Base-by-base conservation (phyloP, 164 flowering plant genomes). In the Euptelea pleiosperma region DNA sequence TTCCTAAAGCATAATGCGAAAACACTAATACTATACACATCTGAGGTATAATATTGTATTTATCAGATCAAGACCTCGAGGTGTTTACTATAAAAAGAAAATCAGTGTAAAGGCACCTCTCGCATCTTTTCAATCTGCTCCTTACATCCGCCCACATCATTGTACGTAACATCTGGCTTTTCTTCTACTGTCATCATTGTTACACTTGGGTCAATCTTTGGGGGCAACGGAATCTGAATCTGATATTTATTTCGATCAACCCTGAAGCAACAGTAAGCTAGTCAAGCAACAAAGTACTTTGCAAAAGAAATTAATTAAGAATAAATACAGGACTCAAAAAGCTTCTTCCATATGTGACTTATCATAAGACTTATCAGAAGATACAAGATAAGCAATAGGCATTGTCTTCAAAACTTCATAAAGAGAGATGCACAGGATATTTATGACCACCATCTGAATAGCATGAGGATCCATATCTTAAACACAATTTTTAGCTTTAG, bases 121-220 rank as follows among this genome's bases (percentile, higher is more conserved):
- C 97, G 68, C 99, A 94, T 94, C 78, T 87, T 94, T 52, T 91
- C 96, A 57, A 91, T 94, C 64, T 94, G 97, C 70, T 94, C 97
- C 74, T 94, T 89, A 51, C 99, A 89, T 47, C 99, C 99, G 71
- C 96, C 97, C 72, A 91, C 96, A 79, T 94, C 99, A 72, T 87
- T 85, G 63, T 94, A 94, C 9, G 97, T 91, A 22, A 91, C 99
- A 75, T 94, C 97, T 1, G 97, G 97, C 70, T 89, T 94, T 67
- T 91, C 97, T 71, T 91, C 99, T 10, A 94, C 97, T 0, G 99
- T 91, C 99, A 94, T 94, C 99, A 94, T 91, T 48, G 96, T 94
- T 28, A 94, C 99, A 72, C 91, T 91, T 2, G 97, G 99, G 65
- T 94, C 96, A 65, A 94, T 91, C 59, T 91, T 94, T 15, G 99